These are phyloP conservation scores for Phycomyces nitens DNA, from an alignment of 192 early-diverging fungal species.

Conservation along the genomic window DNA sequence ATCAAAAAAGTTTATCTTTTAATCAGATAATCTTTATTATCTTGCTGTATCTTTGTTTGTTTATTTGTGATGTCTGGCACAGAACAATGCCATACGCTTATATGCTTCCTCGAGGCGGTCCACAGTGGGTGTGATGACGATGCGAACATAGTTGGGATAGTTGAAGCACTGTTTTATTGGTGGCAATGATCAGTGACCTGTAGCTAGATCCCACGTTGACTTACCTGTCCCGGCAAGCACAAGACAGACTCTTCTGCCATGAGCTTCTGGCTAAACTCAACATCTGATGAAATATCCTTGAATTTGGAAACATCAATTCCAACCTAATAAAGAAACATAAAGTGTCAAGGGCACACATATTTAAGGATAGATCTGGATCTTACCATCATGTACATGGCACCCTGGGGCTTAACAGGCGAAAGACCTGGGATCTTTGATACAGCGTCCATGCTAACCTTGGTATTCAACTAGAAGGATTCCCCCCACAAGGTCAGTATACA, in stretches of 20 bases:
- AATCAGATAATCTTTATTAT: too few relatives aligned
- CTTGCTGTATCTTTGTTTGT: background rate
- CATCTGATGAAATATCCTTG: constrained; percentile 69
- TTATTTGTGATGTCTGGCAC: constrained; percentile 55
- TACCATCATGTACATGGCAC: constrained; percentile 91
- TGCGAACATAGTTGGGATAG: constrained; percentile 74
- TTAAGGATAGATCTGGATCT: too few relatives aligned
- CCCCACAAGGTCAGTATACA: too few relatives aligned
- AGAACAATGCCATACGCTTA: constrained; percentile 76
- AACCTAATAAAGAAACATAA: too few relatives aligned
- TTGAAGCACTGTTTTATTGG: constrained; percentile 61
- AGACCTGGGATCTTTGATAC: constrained; percentile 69
- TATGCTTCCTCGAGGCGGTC: constrained; percentile 72
- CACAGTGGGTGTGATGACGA: constrained; percentile 77
- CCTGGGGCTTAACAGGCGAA: constrained; percentile 77
- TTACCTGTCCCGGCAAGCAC: constrained; percentile 74
- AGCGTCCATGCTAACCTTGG: constrained; percentile 57
- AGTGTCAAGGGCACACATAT: too few relatives aligned
- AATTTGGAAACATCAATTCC: constrained; percentile 66
- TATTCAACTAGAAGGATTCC: constrained; percentile 58
- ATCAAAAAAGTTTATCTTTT: too few relatives aligned
- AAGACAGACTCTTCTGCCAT: constrained; percentile 80
- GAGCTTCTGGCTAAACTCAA: constrained; percentile 80
- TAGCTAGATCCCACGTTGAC: too few relatives aligned
- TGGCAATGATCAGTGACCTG: too few relatives aligned